These are phyloP conservation scores for Cryptococcus floricola DNA, from an alignment of 1,284 basidiomycete genomes.

Conservation along the genomic window DNA sequence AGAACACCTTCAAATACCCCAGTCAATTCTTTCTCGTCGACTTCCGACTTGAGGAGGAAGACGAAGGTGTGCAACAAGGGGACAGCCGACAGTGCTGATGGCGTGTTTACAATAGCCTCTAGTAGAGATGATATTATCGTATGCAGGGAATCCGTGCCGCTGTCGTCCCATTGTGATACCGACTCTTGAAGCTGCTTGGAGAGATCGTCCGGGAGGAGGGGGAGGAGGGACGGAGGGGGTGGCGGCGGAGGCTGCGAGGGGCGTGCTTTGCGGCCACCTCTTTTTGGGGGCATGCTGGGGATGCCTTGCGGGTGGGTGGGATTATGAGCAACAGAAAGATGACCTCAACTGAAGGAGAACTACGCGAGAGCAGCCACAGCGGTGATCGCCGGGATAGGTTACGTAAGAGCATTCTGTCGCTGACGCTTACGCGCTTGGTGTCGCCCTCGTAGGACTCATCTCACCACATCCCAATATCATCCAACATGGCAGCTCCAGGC, in stretches of 20 bases:
- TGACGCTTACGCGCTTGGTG: too few relatives aligned
- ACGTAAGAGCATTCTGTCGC: too few relatives aligned
- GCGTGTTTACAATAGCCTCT: not conserved
- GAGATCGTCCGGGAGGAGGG: not conserved
- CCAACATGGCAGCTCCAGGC: conserved; percentile 46
- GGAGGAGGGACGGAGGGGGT: not conserved
- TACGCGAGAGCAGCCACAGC: too few relatives aligned
- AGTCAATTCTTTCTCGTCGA: conserved; percentile 6
- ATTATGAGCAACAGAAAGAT: too few relatives aligned
- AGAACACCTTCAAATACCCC: conserved; percentile 4
- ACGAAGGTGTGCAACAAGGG: conserved; percentile 14
- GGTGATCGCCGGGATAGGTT: too few relatives aligned
- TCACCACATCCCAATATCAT: not conserved
- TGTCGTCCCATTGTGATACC: conserved; percentile 10
- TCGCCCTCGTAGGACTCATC: too few relatives aligned
- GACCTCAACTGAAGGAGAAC: too few relatives aligned
- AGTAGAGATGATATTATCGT: conserved; percentile 5
- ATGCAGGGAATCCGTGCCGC: conserved; percentile 3
- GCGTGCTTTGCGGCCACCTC: not conserved
- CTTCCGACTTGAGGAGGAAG: conserved; percentile 6
- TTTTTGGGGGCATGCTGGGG: too few relatives aligned
- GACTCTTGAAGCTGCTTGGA: conserved; percentile 8
- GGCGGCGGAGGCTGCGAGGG: not conserved
- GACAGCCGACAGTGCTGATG: conserved; percentile 7
- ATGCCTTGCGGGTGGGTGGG: too few relatives aligned